Evolutionary conservation across 306 rosid genomes (phyloP).

Genomic region (Albizia julibrissin): DNA sequence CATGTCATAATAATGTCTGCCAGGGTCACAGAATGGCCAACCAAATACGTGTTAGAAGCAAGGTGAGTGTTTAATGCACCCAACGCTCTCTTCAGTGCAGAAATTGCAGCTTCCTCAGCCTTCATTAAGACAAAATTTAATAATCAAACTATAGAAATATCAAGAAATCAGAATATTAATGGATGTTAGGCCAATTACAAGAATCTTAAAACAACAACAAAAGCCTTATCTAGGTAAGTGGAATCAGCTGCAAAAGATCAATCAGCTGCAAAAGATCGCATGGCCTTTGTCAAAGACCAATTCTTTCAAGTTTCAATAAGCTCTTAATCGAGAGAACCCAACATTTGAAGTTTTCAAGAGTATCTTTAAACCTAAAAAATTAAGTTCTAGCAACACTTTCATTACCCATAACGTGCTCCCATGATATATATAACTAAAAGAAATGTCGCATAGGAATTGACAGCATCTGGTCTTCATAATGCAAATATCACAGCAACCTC

Average conservation of each 20-base stretch:
- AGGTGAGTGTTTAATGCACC: conserved; percentile 72
- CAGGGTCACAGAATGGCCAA: conserved; percentile 80
- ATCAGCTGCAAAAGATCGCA: too few species aligned
- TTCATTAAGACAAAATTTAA: conserved; percentile 22
- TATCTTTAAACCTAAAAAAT: neutral
- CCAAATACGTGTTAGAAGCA: conserved; percentile 72
- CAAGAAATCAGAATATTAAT: neutral
- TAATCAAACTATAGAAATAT: neutral
- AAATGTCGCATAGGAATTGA: neutral
- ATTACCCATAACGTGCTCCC: neutral
- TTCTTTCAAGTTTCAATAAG: neutral
- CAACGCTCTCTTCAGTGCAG: conserved; percentile 59
- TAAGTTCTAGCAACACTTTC: neutral
- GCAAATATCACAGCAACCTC: neutral
- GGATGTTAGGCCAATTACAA: neutral
- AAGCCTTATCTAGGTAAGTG: neutral
- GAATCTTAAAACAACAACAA: neutral
- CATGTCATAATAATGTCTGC: conserved; percentile 70
- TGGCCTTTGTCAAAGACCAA: neutral
- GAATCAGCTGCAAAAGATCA: too few species aligned
- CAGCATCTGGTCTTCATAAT: neutral
- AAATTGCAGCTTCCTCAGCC: conserved; percentile 73
- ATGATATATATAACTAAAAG: neutral
- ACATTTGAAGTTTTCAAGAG: neutral
- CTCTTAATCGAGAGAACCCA: neutral